Evolutionary conservation across 805 yeast genomes (phyloP), one percentile per base, ranked within the genome.

Genomic region (Teunomyces atbi): DNA sequence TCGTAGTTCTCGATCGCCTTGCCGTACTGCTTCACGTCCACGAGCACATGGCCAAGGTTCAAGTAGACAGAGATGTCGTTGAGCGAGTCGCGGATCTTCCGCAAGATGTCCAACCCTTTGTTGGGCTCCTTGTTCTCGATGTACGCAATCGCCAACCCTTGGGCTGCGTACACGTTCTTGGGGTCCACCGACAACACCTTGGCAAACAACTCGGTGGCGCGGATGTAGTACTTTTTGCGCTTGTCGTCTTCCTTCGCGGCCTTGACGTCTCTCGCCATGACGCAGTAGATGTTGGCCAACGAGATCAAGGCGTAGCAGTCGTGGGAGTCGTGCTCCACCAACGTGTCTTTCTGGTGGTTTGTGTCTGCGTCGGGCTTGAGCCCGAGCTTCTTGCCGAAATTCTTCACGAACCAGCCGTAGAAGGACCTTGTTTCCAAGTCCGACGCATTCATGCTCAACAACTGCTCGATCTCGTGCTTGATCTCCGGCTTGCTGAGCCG

Each of bases 91-190:
- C 97, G 80, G 45, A 91, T 82, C 56, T 91, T 89, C 64, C 95
- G 79, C 59, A 94, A 83, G 38, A 91, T 84, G 54, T 89, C 96
- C 58, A 91, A 74, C 0, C 98, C 96, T 50, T 83, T 75, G 20
- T 81, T 82, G 28, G 81, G 69, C 55, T 87, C 83, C 54, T 84
- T 83, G 58, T 83, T 84, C 58, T 92, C 97, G 8, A 96, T 95
- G 64, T 89, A 86, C 4, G 90, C 82, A 46, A 94, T 89, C 1
- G 97, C 98, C 51, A 94, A 76, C 45, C 99, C 99, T 66, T 94
- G 99, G 1, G 99, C 98, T 4, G 99, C 99, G 69, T 84, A 94
- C 1, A 91, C 92, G 61, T 92, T 89, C 54, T 78, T 74, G 2
- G 91, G 81, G 68, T 94, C 98, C 23, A 90, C 68, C 42, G 86